Conservation (phyloP, 2,329 filamentous ascomycete genomes). For the Apiospora arundinis region DNA sequence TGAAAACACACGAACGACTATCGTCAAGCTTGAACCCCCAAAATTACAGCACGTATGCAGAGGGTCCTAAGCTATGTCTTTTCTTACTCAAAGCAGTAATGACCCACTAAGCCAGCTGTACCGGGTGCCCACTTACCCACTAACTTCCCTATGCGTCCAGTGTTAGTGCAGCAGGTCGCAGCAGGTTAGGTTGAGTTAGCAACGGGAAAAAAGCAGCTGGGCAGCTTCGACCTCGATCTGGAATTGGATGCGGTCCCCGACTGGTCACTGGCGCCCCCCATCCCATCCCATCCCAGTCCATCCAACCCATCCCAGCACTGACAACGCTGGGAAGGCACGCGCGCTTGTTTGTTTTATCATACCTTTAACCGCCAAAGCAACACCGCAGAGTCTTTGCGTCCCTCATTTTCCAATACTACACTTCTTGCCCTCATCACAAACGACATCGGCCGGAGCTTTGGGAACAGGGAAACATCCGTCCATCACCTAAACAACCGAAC, state of each 20-base stretch:
- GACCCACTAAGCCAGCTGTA: constrained; percentile 14
- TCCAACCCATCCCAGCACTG: constrained; percentile 19
- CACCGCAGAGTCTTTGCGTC: background rate
- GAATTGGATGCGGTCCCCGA: constrained; percentile 12
- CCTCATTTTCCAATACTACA: background rate
- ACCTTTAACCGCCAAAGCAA: constrained; percentile 4
- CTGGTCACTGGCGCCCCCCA: constrained; percentile 12
- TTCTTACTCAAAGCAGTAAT: constrained; percentile 12
- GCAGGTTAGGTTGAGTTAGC: background rate
- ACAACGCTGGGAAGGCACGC: constrained; percentile 17
- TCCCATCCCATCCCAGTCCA: constrained; percentile 17
- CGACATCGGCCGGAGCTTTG: background rate
- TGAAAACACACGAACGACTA: constrained; percentile 1
- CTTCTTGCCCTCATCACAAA: constrained; percentile 1
- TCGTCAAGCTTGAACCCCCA: constrained; percentile 8
- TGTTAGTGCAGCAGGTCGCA: background rate
- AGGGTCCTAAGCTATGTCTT: background rate
- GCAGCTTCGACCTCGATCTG: constrained; percentile 18
- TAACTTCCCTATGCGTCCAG: constrained; percentile 15
- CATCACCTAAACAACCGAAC: background rate
- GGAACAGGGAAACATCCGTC: background rate
- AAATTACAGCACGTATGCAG: constrained; percentile 15
- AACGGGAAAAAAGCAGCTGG: constrained; percentile 6
- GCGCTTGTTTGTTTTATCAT: constrained; percentile 19
- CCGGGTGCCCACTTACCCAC: constrained; percentile 8